Evolutionary conservation across 352 stramenopile genomes (phyloP).

Genomic region (Globisporangium paddicum): DNA sequence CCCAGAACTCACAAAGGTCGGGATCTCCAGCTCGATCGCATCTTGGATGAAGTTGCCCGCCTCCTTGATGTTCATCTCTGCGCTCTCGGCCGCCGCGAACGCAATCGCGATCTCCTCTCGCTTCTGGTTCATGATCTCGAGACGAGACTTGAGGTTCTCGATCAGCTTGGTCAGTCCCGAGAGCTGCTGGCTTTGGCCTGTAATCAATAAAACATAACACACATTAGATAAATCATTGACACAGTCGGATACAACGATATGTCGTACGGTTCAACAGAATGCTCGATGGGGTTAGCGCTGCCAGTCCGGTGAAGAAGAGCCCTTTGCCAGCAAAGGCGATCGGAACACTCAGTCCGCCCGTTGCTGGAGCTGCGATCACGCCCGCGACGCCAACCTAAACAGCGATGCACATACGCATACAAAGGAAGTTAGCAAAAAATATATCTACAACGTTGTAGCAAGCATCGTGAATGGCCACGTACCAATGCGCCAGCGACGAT

Average conservation of each 20-base stretch:
- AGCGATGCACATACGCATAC: background rate
- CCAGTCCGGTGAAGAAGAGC: slow-evolving; percentile 76
- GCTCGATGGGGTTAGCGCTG: slow-evolving; percentile 73
- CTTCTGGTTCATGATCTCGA: slow-evolving; percentile 86
- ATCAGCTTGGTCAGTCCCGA: slow-evolving; percentile 66
- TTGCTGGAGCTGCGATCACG: slow-evolving; percentile 70
- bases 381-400: slow-evolving; percentile 59
- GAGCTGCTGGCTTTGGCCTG: slow-evolving; percentile 83
- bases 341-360: slow-evolving; percentile 72
- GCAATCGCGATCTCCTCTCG: slow-evolving; percentile 68
- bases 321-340: slow-evolving; percentile 83
- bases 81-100: slow-evolving; percentile 62
- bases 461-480: background rate
- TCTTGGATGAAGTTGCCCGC: slow-evolving; percentile 77
- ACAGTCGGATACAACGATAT: background rate
- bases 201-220: background rate
- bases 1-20: slow-evolving; percentile 16
- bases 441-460: background rate
- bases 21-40: slow-evolving; percentile 72
- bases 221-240: background rate
- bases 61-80: slow-evolving; percentile 83
- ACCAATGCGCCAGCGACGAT: slow-evolving; percentile 81
- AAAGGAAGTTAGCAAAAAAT: background rate
- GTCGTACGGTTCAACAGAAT: slow-evolving; percentile 84
- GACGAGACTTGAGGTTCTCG: slow-evolving; percentile 74